A percentile compares a stretch with the other conserved stretches of the same genome.
Conservation (phyloP, 1,139 yeast species). For the Yamadazyma dushanensis region DNA sequence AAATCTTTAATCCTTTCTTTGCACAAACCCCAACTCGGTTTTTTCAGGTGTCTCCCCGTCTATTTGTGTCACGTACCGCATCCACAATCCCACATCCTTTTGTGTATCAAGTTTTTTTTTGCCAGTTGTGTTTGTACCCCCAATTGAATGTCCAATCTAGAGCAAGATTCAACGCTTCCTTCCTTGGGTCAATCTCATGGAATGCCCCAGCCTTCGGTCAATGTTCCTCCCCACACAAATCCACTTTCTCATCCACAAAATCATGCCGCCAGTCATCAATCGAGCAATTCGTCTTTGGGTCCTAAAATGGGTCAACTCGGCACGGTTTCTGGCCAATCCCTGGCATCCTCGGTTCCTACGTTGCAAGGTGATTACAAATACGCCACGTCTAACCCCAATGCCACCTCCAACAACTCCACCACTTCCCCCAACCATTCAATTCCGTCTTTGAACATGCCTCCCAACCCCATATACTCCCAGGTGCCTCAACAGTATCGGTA, state of each 20-base stretch:
- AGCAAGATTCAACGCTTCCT: slow-evolving; percentile 2
- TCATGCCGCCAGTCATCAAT: neutral
- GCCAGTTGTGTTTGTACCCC: too few species aligned
- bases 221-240: slow-evolving; percentile 2
- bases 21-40: too few species aligned
- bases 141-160: slow-evolving; percentile 1
- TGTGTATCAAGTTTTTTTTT: too few species aligned
- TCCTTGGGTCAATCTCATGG: slow-evolving; percentile 1
- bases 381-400: neutral
- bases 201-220: slow-evolving; percentile 1
- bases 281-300: neutral
- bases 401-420: neutral
- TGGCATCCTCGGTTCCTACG: neutral
- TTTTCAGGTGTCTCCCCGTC: too few species aligned
- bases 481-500: slow-evolving; percentile 14
- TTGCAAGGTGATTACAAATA: neutral
- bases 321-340: slow-evolving; percentile 1
- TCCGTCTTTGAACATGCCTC: slow-evolving; percentile 14
- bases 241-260: neutral
- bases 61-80: too few species aligned
- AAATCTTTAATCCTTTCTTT: too few species aligned
- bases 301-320: neutral
- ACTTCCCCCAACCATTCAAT: slow-evolving; percentile 12
- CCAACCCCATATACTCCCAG: slow-evolving; percentile 11
- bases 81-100: too few species aligned